These are phyloP conservation scores for Smittium culicis DNA, from an alignment of 371 early-diverging fungal genomes.

Conservation along the genomic window DNA sequence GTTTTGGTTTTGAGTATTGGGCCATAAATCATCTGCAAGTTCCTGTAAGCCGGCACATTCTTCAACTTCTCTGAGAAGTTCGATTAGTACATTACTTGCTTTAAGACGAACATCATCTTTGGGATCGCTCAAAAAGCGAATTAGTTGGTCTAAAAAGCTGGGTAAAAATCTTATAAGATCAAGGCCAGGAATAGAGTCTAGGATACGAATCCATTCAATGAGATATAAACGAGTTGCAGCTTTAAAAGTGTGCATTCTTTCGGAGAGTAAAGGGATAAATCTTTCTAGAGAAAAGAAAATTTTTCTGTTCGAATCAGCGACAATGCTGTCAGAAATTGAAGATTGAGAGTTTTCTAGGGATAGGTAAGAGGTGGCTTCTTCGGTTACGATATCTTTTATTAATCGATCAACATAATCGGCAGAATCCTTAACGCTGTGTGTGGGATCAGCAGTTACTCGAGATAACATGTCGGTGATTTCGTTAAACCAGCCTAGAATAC, in stretches of 20 bases:
- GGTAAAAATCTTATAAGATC: conserved; percentile 76
- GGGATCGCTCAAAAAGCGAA: conserved; percentile 68
- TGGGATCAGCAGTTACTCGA: conserved; percentile 72
- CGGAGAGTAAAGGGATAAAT: conserved; percentile 76
- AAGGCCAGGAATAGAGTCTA: conserved; percentile 79
- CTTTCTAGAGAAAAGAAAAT: conserved; percentile 56
- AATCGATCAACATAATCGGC: conserved; percentile 76
- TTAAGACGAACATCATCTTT: conserved; percentile 66
- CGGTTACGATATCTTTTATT: conserved; percentile 84
- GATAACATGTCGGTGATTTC: conserved; percentile 84
- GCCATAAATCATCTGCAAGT: conserved; percentile 15
- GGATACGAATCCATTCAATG: conserved; percentile 76
- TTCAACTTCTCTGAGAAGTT: conserved; percentile 51
- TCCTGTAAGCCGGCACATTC: conserved; percentile 54
- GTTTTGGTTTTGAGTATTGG: neutral
- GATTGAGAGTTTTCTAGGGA: conserved; percentile 17
- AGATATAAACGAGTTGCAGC: conserved; percentile 77
- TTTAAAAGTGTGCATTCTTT: conserved; percentile 73
- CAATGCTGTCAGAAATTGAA: neutral
- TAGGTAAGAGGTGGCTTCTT: conserved; percentile 55
- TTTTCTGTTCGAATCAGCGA: neutral
- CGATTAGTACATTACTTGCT: conserved; percentile 28
- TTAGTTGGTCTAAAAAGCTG: conserved; percentile 72
- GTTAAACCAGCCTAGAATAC: conserved; percentile 73
- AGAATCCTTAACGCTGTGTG: conserved; percentile 71